Percentiles rank a stretch among this genome's conserved stretches.
These are phyloP conservation scores for Sarocladium kiliense DNA, from an alignment of 2,329 filamentous ascomycete genomes.

Conservation along the genomic window DNA sequence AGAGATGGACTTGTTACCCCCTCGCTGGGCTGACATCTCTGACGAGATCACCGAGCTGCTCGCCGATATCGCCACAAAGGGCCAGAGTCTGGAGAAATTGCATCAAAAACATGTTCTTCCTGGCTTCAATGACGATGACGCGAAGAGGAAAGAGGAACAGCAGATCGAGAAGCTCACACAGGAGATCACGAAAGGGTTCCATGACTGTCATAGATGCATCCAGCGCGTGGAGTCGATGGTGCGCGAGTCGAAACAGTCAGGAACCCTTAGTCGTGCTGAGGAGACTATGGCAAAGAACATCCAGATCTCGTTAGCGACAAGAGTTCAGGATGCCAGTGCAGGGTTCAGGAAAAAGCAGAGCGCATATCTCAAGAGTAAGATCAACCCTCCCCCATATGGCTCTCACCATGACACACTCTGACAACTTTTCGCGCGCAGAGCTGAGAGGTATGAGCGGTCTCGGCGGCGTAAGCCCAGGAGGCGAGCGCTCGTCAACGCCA, in stretches of 20 bases:
- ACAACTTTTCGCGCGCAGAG: slow-evolving; percentile 42
- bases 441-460: slow-evolving; percentile 66
- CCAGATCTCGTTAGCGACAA: slow-evolving; percentile 80
- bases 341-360: slow-evolving; percentile 96
- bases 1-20: slow-evolving; percentile 95
- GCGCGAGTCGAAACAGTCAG: slow-evolving; percentile 67
- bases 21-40: slow-evolving; percentile 91
- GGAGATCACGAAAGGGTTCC: slow-evolving; percentile 82
- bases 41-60: slow-evolving; percentile 88
- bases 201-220: slow-evolving; percentile 84
- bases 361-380: slow-evolving; percentile 83
- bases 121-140: slow-evolving; percentile 91
- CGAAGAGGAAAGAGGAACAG: slow-evolving; percentile 78
- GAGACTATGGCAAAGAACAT: slow-evolving; percentile 96
- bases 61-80: slow-evolving; percentile 73
- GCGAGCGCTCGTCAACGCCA: slow-evolving; percentile 50
- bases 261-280: slow-evolving; percentile 72
- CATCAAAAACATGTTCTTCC: slow-evolving; percentile 97
- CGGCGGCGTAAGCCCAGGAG: slow-evolving; percentile 41
- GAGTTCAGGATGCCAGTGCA: slow-evolving; percentile 88
- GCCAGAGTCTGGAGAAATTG: slow-evolving; percentile 79
- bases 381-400: neutral
- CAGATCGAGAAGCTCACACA: slow-evolving; percentile 90
- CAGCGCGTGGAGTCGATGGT: slow-evolving; percentile 85
- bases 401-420: neutral